Base-by-base conservation (phyloP, 345 rosid species). In the Citrus australasica region DNA sequence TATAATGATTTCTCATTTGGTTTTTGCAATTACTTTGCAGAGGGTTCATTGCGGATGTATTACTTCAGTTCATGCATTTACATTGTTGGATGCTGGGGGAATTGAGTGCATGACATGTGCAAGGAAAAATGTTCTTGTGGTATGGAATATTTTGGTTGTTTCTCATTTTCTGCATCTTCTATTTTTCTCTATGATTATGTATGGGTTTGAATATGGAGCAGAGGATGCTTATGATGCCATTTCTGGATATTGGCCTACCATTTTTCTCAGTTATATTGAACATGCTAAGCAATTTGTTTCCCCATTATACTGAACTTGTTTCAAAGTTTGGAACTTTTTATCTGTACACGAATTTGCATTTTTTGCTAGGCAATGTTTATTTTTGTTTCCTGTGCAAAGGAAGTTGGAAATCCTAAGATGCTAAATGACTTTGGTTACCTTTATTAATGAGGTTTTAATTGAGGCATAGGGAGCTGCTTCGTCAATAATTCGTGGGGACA, bases 11-110 rank as follows among this genome's bases (percentile, higher is more conserved):
- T 40, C 55, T 58, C 73, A 42, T 84, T 83, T 83, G 71, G 77
- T 48, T 67, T 28, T 69, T 40, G 21, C 33, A 59, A 58, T 82
- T 79, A 67, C 19, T 8, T 51, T 89, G 88, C 93, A 96, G 99
- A 82, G 80, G 65, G 85, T 96, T 75, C 99, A 96, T 77, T 96
- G 99, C 79, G 99, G 99, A 79, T 96, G 99, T 83, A 90, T 96
- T 76, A 94, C 89, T 76, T 94, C 99, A 51, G 79, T 73, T 46
- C 72, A 86, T 78, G 77, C 87, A 74, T 92, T 84, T 84, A 71
- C 75, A 14, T 74, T 92, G 82, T 83, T 96, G 91, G 98, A 94
- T 88, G 92, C 92, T 83, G 99, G 99, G 81, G 99, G 99, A 76
- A 86, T 94, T 75, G 94, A 90, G 83, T 97, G 99, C 82, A 30